phyloP scores from a whole-genome alignment of 495 filamentous ascomycete species.

The Chlorociboria aeruginascens region DNA sequence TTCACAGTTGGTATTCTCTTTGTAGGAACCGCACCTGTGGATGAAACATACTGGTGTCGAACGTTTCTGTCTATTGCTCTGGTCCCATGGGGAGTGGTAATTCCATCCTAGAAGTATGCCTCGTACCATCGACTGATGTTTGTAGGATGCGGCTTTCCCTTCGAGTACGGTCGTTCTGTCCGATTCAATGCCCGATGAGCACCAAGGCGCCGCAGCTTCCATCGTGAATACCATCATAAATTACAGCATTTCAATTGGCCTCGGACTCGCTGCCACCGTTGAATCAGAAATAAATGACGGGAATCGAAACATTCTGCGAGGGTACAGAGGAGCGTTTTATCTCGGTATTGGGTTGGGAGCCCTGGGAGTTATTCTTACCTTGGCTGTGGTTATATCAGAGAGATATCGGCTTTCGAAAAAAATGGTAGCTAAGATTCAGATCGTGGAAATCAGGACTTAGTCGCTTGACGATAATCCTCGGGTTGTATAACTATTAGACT shows the following conservation, averaged over 20 bases:
- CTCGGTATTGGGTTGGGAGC: constrained; percentile 43
- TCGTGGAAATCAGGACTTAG: too few relatives aligned
- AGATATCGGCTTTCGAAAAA: too few relatives aligned
- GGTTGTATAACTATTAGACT: too few relatives aligned
- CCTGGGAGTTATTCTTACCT: constrained; percentile 14
- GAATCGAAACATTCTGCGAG: constrained; percentile 30
- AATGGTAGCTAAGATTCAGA: too few relatives aligned
- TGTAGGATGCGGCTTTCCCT: constrained; percentile 41
- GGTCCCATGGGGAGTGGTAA: constrained; percentile 44
- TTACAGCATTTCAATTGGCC: constrained; percentile 52
- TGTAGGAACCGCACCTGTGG: constrained; percentile 33
- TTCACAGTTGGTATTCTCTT: constrained; percentile 35
- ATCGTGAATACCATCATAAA: constrained; percentile 55
- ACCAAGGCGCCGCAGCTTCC: constrained; percentile 54
- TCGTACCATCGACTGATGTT: neutral
- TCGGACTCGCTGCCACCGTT: constrained; percentile 55
- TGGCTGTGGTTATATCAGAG: neutral
- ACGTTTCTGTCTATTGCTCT: constrained; percentile 43
- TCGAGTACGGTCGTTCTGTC: constrained; percentile 47
- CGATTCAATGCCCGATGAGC: constrained; percentile 40
- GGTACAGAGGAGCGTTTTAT: constrained; percentile 46
- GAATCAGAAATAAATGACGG: constrained; percentile 41
- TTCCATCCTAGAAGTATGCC: neutral
- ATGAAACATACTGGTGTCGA: constrained; percentile 50
- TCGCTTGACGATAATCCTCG: too few relatives aligned